A percentile compares a stretch with the other conserved stretches of the same genome.
Conservation (phyloP, 768 basidiomycete genomes). For the Phanerodontia chrysosporium region DNA sequence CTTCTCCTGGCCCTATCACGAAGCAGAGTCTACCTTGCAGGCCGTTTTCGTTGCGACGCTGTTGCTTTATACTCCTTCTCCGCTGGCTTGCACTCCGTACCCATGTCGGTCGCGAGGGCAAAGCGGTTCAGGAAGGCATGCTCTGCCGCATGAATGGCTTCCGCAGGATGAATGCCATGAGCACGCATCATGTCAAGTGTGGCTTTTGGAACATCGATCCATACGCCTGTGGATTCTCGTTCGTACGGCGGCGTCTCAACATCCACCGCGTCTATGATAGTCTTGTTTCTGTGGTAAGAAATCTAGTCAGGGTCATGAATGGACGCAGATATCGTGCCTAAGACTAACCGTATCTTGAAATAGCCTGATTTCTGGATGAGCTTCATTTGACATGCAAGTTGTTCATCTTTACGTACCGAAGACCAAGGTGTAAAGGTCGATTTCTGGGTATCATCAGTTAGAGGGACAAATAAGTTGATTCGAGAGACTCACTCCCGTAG, state of each 20-base stretch:
- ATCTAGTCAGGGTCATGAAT: neutral
- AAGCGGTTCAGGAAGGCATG: constrained; percentile 83
- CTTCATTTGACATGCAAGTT: neutral
- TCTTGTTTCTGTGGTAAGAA: constrained; percentile 39
- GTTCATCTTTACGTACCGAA: constrained; percentile 51
- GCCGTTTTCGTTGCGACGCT: constrained; percentile 57
- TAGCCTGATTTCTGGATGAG: constrained; percentile 48
- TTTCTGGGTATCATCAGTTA: constrained; percentile 36
- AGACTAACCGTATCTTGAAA: constrained; percentile 64
- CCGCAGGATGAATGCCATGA: constrained; percentile 64
- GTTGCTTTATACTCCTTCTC: constrained; percentile 65
- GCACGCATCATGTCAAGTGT: constrained; percentile 48
- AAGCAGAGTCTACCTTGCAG: constrained; percentile 46
- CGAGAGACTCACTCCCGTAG: constrained; percentile 55
- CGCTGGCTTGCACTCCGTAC: constrained; percentile 78
- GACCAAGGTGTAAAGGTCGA: constrained; percentile 63
- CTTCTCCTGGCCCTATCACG: no score
- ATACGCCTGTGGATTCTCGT: constrained; percentile 67
- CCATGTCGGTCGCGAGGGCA: constrained; percentile 60
- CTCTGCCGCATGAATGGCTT: constrained; percentile 79
- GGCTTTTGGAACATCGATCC: constrained; percentile 68
- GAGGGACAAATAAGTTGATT: neutral
- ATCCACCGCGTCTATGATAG: constrained; percentile 73
- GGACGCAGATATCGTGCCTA: neutral
- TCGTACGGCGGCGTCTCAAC: constrained; percentile 76